Conservation (phyloP, 495 filamentous ascomycete genomes). For the Annulohypoxylon moriforme region DNA sequence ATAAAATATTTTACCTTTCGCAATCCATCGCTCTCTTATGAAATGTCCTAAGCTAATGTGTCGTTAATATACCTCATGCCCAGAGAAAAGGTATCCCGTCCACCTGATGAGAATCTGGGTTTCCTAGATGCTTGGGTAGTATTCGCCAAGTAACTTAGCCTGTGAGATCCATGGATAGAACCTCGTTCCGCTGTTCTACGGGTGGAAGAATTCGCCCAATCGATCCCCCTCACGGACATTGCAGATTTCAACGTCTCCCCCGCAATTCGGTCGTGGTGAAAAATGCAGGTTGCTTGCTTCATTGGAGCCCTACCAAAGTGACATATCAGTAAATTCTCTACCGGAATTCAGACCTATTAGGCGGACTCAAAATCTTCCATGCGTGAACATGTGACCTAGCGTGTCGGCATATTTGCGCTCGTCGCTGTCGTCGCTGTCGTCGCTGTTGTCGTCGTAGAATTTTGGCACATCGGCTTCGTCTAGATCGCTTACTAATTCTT, state of each 20-base stretch:
- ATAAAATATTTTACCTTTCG: not conserved
- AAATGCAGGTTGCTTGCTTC: not conserved
- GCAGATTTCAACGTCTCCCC: conserved; percentile 8
- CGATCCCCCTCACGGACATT: conserved; percentile 6
- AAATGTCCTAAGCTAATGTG: not conserved
- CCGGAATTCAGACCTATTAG: no score
- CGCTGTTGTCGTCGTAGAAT: no score
- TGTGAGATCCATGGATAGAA: not conserved
- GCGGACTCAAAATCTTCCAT: no score
- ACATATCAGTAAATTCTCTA: no score
- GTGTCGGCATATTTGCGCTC: not conserved
- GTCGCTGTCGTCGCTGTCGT: no score
- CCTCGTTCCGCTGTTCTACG: conserved; percentile 9
- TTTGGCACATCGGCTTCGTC: no score
- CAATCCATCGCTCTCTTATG: not conserved
- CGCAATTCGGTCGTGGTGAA: conserved; percentile 5
- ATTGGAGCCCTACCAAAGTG: not conserved
- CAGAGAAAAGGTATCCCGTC: not conserved
- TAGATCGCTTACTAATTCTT: no score
- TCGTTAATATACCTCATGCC: not conserved
- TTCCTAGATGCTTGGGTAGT: conserved; percentile 5
- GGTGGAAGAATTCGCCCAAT: conserved; percentile 23
- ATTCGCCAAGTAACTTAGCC: conserved; percentile 24
- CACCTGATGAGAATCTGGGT: not conserved
- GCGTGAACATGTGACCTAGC: not conserved